Evolutionary conservation across 305 asterid genomes (phyloP).

Genomic region (Vinca major): DNA sequence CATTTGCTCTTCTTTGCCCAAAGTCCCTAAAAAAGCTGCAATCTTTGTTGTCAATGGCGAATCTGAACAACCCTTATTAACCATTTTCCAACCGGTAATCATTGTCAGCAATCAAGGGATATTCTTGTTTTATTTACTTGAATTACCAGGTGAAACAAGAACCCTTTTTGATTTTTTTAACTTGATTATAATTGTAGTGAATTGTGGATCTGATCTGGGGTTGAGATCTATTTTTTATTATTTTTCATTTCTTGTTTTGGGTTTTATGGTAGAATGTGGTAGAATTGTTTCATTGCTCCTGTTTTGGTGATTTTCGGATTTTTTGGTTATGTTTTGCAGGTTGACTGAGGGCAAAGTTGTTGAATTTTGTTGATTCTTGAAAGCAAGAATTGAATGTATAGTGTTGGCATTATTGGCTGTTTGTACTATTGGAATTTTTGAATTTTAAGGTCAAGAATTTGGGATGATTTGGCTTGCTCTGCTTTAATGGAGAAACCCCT

Average conservation of each 20-base stretch:
- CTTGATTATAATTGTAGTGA: slow-evolving; percentile 4
- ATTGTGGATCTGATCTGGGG: slow-evolving; percentile 48
- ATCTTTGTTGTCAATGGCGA: slow-evolving; percentile 48
- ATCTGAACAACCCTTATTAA: slow-evolving; percentile 32
- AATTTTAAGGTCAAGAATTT: slow-evolving; percentile 4
- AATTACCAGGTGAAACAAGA: no score
- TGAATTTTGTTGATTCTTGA: slow-evolving; percentile 11
- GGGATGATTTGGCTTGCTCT: background rate
- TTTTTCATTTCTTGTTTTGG: background rate
- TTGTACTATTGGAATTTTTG: background rate
- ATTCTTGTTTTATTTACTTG: no score
- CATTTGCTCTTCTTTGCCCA: no score
- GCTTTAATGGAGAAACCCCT: background rate
- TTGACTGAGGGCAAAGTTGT: slow-evolving; percentile 18
- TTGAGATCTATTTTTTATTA: slow-evolving; percentile 30
- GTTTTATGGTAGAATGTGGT: slow-evolving; percentile 10
- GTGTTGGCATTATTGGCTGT: slow-evolving; percentile 6
- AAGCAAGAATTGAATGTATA: no score
- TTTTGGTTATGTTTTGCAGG: slow-evolving; percentile 16
- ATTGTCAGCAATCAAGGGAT: background rate
- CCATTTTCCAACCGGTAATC: slow-evolving; percentile 20
- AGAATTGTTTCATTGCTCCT: background rate
- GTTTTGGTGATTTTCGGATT: slow-evolving; percentile 12
- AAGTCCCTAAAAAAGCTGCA: no score
- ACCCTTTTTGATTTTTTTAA: no score